Base-by-base conservation (phyloP, 345 rosid genomes). In the Aquilaria sinensis region DNA sequence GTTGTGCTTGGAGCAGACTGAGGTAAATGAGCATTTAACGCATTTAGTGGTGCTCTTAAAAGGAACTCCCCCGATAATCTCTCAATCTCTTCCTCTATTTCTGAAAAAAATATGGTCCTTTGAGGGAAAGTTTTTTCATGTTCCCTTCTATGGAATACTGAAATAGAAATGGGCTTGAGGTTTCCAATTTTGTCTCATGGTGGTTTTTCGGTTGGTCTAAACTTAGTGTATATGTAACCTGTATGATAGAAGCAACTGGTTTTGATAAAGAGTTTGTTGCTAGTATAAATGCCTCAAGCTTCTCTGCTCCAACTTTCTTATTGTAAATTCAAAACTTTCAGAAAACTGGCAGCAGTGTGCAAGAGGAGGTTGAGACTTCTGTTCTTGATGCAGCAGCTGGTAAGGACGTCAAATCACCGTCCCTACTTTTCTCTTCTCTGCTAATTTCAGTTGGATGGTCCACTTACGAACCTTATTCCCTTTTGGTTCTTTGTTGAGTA, bases 321-420 rank as follows among this genome's bases (percentile, higher is more conserved):
- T 60, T 12, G 29, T 6, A 15, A 16, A 51, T 43, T 29, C 23
- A 13, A 8, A 50, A 41, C 52, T 51, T 68, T 53, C 81, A 91
- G 96, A 85, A 78, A 74, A 79, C 80, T 73, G 89, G 79, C 67
- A 77, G 76, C 73, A 77, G 80, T 72, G 67, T 86, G 79, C 94
- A 86, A 73, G 97, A 87, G 71, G 94, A 86, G 69, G 93, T 81
- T 58, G 94, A 89, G 60, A 91, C 89, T 32, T 85, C 91, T 48
- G 73, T 80, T 58, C 80, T 75, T 71, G 86, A 83, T 74, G 71
- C 75, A 61, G 81, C 69, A 46, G 84, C 76, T 80, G 97, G 97
- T 91, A 81, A 37, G 43, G 43, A 37, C 8, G 43, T 37, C 7
- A 37, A 37, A 37, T 6, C 2, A 37, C 43, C 43, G 8, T 37